A percentile compares a stretch with the other conserved stretches of the same genome.
Evolutionary conservation across 805 yeast genomes (phyloP).

Genomic region (Geotrichum ghanense): DNA sequence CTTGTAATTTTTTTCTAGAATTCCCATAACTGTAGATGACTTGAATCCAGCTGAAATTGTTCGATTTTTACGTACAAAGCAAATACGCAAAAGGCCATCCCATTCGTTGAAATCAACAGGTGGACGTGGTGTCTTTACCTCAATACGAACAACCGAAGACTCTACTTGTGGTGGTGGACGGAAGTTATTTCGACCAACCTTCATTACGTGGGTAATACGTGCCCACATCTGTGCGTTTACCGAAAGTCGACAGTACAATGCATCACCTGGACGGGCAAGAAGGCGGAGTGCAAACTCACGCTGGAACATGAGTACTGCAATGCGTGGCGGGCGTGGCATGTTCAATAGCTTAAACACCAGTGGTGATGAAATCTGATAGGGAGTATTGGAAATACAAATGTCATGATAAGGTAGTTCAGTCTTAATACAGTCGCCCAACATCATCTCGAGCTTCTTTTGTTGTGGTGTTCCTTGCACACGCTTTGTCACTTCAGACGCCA

Average conservation of each 20-base stretch:
- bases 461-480: slow-evolving; percentile 96
- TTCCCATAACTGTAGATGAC: slow-evolving; percentile 63
- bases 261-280: slow-evolving; percentile 93
- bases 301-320: slow-evolving; percentile 93
- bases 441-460: slow-evolving; percentile 80
- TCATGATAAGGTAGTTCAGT: slow-evolving; percentile 91
- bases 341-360: slow-evolving; percentile 84
- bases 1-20: slow-evolving; percentile 80
- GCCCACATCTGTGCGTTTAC: slow-evolving; percentile 99
- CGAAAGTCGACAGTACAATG: slow-evolving; percentile 80
- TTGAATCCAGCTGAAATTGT: slow-evolving; percentile 90
- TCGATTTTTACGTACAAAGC: slow-evolving; percentile 86
- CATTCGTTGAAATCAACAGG: slow-evolving; percentile 87
- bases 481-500: slow-evolving; percentile 97
- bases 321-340: slow-evolving; percentile 90
- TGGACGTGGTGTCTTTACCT: slow-evolving; percentile 89
- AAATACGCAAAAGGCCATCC: slow-evolving; percentile 90
- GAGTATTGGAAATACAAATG: slow-evolving; percentile 93
- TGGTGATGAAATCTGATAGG: slow-evolving; percentile 95
- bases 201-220: slow-evolving; percentile 96
- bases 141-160: slow-evolving; percentile 89
- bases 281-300: slow-evolving; percentile 91
- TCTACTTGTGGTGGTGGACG: slow-evolving; percentile 98
- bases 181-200: slow-evolving; percentile 92
- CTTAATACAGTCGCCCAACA: slow-evolving; percentile 93